Evolutionary conservation across 2,329 filamentous ascomycete genomes (phyloP).

Genomic region (Chrysoporthe deuterocubensis): DNA sequence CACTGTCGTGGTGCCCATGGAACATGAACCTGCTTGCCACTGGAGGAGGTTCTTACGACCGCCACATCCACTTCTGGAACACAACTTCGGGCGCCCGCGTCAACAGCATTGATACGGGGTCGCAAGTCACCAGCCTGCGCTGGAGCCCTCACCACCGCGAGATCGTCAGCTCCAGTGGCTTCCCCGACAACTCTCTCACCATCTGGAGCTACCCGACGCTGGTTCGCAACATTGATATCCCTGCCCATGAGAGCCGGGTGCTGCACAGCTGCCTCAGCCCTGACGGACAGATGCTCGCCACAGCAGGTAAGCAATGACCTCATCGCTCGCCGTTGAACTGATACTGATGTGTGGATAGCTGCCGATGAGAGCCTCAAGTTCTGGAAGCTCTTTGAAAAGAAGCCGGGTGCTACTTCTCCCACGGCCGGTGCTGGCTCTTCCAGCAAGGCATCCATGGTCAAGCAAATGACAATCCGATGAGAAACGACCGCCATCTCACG

Average conservation of each 20-base stretch:
- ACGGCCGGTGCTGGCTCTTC: slow-evolving; percentile 69
- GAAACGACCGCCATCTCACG: slow-evolving; percentile 29
- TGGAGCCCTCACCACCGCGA: slow-evolving; percentile 98
- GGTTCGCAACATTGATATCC: slow-evolving; percentile 97
- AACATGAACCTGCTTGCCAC: slow-evolving; percentile 96
- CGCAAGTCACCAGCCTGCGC: slow-evolving; percentile 92
- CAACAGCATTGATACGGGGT: slow-evolving; percentile 99
- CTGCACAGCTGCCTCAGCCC: slow-evolving; percentile 96
- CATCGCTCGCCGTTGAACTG: slow-evolving; percentile 7
- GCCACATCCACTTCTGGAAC: slow-evolving; percentile 99
- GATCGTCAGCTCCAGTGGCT: slow-evolving; percentile 95
- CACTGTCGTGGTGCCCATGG: slow-evolving; percentile 98
- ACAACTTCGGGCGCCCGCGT: slow-evolving; percentile 95
- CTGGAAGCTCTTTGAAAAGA: slow-evolving; percentile 99
- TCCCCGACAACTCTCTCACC: slow-evolving; percentile 98
- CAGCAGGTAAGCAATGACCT: slow-evolving; percentile 65
- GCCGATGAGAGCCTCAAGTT: slow-evolving; percentile 98
- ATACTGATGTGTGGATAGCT: slow-evolving; percentile 53
- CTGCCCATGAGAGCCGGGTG: slow-evolving; percentile 94
- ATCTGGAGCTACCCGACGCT: slow-evolving; percentile 99
- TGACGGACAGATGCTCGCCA: slow-evolving; percentile 97
- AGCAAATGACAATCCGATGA: slow-evolving; percentile 94
- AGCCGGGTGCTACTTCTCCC: slow-evolving; percentile 73
- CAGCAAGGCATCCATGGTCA: slow-evolving; percentile 82
- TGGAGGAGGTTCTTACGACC: slow-evolving; percentile 93